Percentiles rank a stretch among this genome's conserved stretches.
phyloP scores from a whole-genome alignment of 495 filamentous ascomycete genomes.

The Neurospora africana region DNA sequence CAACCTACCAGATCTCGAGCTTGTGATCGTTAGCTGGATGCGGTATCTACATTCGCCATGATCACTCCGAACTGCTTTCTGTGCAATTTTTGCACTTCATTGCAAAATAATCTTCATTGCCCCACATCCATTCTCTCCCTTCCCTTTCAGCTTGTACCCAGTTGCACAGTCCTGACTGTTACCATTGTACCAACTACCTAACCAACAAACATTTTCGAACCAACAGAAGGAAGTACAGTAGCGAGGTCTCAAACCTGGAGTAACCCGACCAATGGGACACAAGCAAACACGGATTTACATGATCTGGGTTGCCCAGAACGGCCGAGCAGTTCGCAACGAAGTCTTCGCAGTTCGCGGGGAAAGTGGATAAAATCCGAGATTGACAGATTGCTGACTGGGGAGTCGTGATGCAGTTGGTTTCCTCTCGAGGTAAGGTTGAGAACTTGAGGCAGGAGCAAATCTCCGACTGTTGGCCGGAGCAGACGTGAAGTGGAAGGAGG shows the following conservation, averaged over 20 bases:
- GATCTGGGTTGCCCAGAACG: background rate
- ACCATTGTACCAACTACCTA: background rate
- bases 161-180: background rate
- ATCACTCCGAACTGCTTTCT: too few relatives aligned
- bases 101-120: too few relatives aligned
- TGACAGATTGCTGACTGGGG: background rate
- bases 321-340: background rate
- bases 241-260: background rate
- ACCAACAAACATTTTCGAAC: background rate
- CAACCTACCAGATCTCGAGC: too few relatives aligned
- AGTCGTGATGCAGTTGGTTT: background rate
- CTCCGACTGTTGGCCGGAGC: background rate
- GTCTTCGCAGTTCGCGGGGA: background rate
- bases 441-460: background rate
- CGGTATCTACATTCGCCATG: too few relatives aligned
- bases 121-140: background rate
- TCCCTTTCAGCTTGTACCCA: background rate
- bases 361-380: background rate
- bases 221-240: background rate
- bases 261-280: background rate
- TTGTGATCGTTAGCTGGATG: too few relatives aligned
- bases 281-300: background rate
- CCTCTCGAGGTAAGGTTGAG: background rate
- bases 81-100: too few relatives aligned
- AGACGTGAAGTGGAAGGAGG: background rate